Evolutionary conservation across 805 yeast genomes (phyloP), one percentile per base, ranked within the genome.

Genomic region (Hanseniaspora thailandica): DNA sequence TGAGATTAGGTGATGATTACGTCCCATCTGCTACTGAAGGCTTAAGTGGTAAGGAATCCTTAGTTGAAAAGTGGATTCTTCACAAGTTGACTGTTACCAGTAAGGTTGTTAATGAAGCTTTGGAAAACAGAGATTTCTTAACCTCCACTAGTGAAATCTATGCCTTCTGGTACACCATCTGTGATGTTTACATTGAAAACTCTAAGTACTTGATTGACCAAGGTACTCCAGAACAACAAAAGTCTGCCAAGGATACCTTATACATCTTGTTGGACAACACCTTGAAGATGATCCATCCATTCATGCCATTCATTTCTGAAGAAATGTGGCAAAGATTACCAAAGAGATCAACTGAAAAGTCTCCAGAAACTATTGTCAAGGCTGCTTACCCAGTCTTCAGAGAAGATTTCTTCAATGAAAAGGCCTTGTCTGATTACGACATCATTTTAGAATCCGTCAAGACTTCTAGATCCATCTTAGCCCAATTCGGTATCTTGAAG

Each of bases 271-370:
- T 90, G 61, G 97, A 93, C 64, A 85, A 84, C 60, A 96, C 96
- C 10, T 77, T 90, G 72, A 82, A 77, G 67, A 67, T 93, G 72
- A 93, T 90, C 61, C 97, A 90, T 67, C 98, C 98, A 67, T 93
- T 87, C 75, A 93, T 93, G 98, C 98, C 98, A 38, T 93, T 80
- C 67, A 74, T 93, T 60, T 83, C 97, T 46, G 98, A 93, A 71
- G 98, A 93, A 75, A 80, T 93, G 86, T 93, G 97, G 97, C 98
- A 93, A 74, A 86, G 97, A 71, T 74, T 93, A 64, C 97, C 97
- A 62, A 83, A 84, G 64, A 81, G 96, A 66, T 76, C 78, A 7
- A 71, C 80, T 52, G 96, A 86, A 62, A 69, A 70, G 22, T 73
- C 87, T 26, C 35, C 50, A 31, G 72, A 69, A 49, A 76, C 96